Base-by-base conservation (phyloP, 1,139 yeast genomes). In the Pichia sp. region DNA sequence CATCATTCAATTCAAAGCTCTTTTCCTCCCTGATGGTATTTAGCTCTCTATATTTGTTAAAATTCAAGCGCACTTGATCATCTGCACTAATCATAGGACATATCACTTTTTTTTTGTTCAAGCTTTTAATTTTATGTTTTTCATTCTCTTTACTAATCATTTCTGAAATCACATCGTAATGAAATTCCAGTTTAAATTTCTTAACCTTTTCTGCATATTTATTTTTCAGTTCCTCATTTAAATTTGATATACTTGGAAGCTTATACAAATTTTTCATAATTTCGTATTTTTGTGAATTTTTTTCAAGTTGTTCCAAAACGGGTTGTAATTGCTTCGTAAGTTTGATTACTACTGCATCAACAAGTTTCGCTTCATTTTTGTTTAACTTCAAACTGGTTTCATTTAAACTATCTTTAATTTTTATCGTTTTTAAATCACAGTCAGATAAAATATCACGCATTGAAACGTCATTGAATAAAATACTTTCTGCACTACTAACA, bases 241-340 rank as follows among this genome's bases (percentile, higher is more conserved):
- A 36, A 26, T 54, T 53, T 0, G 58, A 51, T 7, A 57, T 47
- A 45, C 63, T 58, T 3, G 63, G 63, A 20, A 60, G 45, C 33
- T 51, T 57, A 34, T 58, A 56, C 2, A 60, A 31, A 12, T 29
- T 35, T 44, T 58, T 60, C 27, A 56, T 36, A 4, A 52, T 37
- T 30, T 56, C 54, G 39, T 59, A 60, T 35, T 60, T 60, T 31
- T 46, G 48, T 2, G 57, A 49, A 6, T 49, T 48, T 11, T 50
- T 40, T 29, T 54, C 46, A 29, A 60, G 27, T 7, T 35, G 38
- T 30, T 40, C 42, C 23, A 59, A 43, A 31, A 51, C 50, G 3
- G 63, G 61, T 25, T 46, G 39, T 5, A 59, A 25, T 16, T 56
- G 56, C 23, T 38, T 41, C 41, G 53, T 55, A 22, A 59, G 41